Evolutionary conservation across 2,329 filamentous ascomycete genomes (phyloP), one percentile per base, ranked within the genome.

Genomic region (Fusarium sarcochroum): DNA sequence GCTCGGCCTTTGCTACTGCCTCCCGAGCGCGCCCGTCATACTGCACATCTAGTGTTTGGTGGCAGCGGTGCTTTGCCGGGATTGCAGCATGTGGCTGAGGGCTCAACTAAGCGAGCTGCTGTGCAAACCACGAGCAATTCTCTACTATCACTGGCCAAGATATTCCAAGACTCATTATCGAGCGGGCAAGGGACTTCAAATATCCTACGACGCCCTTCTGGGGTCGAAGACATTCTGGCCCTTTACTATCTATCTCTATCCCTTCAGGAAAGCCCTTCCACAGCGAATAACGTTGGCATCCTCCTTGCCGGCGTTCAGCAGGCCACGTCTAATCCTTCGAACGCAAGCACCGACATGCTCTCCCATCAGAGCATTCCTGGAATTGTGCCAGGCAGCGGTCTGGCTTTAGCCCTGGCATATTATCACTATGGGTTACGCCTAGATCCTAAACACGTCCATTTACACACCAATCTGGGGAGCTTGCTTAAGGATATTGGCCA

Each of bases 271-370:
- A 98, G 96, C 73, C 96, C 96, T 3, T 99, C 96, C 0, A 99
- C 96, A 0, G 96, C 96, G 1, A 99, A 99, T 77, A 99, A 99
- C 77, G 94, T 99, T 14, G 96, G 96, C 5, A 99, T 99, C 56
- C 85, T 99, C 27, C 88, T 99, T n/a, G 96, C 96, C 7, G 93
- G 96, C 58, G 92, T 98, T 20, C 96, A 97, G 75, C 94, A 97
- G 59, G 60, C 76, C 10, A 69, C 72, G 25, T 76, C 83, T 20
- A 82, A 81, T 14, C 32, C 63, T 13, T 59, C 60, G 15, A 54
- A 44, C 27, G 35, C 60, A 32, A 56, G 48, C n/a, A 46, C 54
- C 14, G 67, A 64, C 27, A 42, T 58, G 27, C 55, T 60, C 27
- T 37, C 68, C 15, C 76, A 76, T n/a, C 68, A 76, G 21, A 81